phyloP scores from a whole-genome alignment of 1,139 yeast genomes.

The Hanseniaspora uvarum region DNA sequence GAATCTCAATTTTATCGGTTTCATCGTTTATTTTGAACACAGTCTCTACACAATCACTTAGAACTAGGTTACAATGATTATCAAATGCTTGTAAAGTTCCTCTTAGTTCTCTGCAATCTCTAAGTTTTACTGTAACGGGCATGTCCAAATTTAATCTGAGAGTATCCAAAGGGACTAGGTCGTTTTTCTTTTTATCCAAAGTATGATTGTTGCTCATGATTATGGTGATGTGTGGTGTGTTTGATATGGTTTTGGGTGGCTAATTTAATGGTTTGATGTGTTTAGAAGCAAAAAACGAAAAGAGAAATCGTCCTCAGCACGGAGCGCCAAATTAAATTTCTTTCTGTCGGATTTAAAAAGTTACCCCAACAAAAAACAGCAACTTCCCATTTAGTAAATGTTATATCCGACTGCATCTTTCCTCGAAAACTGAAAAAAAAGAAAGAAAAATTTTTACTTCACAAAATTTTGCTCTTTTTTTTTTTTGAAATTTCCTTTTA shows the following conservation, averaged over 20 bases:
- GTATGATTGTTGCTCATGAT: not conserved
- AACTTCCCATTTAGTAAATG: not conserved
- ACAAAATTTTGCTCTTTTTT: too few species aligned
- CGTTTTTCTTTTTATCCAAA: slow-evolving; percentile 1
- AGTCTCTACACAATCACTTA: slow-evolving; percentile 85
- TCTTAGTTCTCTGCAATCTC: slow-evolving; percentile 90
- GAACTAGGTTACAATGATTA: slow-evolving; percentile 89
- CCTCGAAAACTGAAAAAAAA: not conserved
- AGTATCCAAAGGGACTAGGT: slow-evolving; percentile 59
- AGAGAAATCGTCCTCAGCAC: too few species aligned
- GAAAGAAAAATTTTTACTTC: too few species aligned
- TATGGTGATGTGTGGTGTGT: not conserved
- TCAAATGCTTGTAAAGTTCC: slow-evolving; percentile 94
- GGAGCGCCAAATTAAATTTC: too few species aligned
- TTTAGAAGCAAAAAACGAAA: too few species aligned
- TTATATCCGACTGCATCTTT: not conserved
- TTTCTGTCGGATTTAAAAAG: too few species aligned
- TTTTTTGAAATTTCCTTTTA: not conserved
- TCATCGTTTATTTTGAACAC: slow-evolving; percentile 49
- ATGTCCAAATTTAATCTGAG: slow-evolving; percentile 83
- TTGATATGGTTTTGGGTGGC: not conserved
- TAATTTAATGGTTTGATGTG: too few species aligned
- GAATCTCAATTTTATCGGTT: slow-evolving; percentile 35
- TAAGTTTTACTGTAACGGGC: slow-evolving; percentile 71
- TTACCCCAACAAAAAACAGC: not conserved